Evolutionary conservation across 164 flowering plant species (phyloP).

Genomic region (Brasenia schreberi): DNA sequence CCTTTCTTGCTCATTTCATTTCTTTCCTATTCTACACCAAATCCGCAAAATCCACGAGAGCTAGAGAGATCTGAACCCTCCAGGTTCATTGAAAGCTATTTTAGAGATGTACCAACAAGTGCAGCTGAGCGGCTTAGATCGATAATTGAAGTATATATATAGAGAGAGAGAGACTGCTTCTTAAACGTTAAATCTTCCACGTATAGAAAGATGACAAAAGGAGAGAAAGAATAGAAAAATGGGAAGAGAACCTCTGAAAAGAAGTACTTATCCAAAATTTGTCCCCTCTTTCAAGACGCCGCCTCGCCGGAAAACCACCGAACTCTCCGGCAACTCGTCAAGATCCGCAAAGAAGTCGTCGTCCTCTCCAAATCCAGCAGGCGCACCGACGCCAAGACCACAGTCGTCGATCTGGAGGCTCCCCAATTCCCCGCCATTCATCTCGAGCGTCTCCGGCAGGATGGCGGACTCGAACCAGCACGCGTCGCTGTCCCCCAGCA

Average conservation of each 20-base stretch:
- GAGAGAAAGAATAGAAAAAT: no score
- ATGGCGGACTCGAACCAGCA: slow-evolving; percentile 3
- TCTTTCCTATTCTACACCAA: not conserved
- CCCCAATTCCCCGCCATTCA: not conserved
- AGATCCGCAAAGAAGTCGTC: slow-evolving; percentile 79
- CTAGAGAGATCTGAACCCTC: no score
- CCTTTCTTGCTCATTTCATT: not conserved
- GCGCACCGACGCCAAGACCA: slow-evolving; percentile 19
- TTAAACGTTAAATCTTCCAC: not conserved
- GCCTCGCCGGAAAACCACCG: slow-evolving; percentile 56
- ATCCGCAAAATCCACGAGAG: not conserved
- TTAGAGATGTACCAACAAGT: no score
- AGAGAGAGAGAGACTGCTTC: not conserved
- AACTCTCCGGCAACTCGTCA: slow-evolving; percentile 81
- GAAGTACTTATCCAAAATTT: not conserved
- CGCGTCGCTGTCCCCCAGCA: slow-evolving; percentile 1
- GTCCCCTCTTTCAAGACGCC: slow-evolving; percentile 16
- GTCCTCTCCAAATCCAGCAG: slow-evolving; percentile 52
- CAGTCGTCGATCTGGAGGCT: slow-evolving; percentile 12
- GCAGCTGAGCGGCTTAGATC: no score
- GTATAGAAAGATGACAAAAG: not conserved
- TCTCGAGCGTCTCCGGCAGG: not conserved
- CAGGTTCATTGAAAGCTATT: no score
- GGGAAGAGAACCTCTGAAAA: not conserved
- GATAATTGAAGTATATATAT: no score